Evolutionary conservation across 1,284 basidiomycete genomes (phyloP).

Genomic region (Leccinum subrobustum): DNA sequence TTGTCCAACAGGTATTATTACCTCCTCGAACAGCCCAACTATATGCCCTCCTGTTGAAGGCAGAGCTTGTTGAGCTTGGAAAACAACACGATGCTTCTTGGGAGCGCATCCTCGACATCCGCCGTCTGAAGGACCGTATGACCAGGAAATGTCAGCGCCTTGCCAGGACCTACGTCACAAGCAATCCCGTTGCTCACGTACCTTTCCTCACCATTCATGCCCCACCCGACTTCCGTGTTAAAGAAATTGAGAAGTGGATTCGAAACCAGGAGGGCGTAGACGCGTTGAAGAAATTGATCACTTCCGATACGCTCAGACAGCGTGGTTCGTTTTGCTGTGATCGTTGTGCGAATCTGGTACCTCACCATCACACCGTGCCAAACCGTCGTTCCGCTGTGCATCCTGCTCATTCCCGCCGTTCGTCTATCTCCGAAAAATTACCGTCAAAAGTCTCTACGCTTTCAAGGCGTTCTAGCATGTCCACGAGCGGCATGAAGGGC

Average conservation of each 20-base stretch:
- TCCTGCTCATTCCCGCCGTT: constrained; percentile 28
- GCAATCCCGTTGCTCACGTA: constrained; percentile 36
- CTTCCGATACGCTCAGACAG: constrained; percentile 23
- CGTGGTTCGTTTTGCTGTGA: constrained; percentile 37
- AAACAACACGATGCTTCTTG: constrained; percentile 55
- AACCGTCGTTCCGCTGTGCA: constrained; percentile 30
- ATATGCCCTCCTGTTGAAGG: constrained; percentile 61
- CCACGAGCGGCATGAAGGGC: constrained; percentile 8
- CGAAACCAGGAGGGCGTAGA: constrained; percentile 37
- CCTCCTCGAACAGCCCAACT: constrained; percentile 70
- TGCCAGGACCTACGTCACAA: constrained; percentile 41
- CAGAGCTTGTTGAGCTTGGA: constrained; percentile 57
- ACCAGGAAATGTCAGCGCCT: constrained; percentile 71
- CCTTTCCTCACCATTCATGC: constrained; percentile 64
- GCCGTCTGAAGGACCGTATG: constrained; percentile 76
- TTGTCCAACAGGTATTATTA: constrained; percentile 51
- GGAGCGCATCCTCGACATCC: constrained; percentile 67
- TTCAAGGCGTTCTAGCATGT: constrained; percentile 23
- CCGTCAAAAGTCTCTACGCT: constrained; percentile 10
- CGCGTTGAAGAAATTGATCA: constrained; percentile 22
- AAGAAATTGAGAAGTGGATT: constrained; percentile 78
- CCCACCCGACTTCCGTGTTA: constrained; percentile 67
- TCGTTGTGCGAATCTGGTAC: constrained; percentile 35
- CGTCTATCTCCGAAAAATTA: constrained; percentile 23
- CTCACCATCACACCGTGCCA: constrained; percentile 32